phyloP scores from a whole-genome alignment of 2,329 filamentous ascomycete genomes.

The Colletotrichum horii region DNA sequence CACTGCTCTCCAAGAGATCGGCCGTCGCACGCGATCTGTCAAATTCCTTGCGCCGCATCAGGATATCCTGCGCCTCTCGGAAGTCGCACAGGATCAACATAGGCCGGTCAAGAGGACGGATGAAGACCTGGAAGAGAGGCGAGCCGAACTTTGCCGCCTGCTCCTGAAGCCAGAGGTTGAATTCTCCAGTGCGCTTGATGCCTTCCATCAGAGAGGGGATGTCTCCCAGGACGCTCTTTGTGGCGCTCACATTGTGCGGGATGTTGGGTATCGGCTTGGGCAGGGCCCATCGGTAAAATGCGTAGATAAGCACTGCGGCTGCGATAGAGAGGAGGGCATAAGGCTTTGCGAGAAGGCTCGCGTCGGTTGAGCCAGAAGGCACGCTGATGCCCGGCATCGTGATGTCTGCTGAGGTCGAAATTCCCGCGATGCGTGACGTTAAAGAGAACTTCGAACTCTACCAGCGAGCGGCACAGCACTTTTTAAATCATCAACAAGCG shows the following conservation, averaged over 20 bases:
- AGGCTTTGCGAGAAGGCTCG: neutral
- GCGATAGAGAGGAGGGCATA: neutral
- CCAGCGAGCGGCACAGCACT: neutral
- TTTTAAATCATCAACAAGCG: neutral
- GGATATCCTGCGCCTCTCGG: slow-evolving; percentile 41
- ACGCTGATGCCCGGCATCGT: neutral
- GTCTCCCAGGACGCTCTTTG: slow-evolving; percentile 44
- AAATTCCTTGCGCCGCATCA: slow-evolving; percentile 50
- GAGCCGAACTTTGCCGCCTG: slow-evolving; percentile 34
- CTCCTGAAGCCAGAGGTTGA: slow-evolving; percentile 6
- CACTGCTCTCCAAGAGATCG: slow-evolving; percentile 34
- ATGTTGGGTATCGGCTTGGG: slow-evolving; percentile 51
- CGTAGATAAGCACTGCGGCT: neutral
- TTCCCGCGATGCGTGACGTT: neutral
- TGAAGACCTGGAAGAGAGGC: slow-evolving; percentile 53
- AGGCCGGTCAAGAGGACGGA: slow-evolving; percentile 46
- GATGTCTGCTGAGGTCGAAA: neutral
- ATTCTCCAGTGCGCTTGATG: slow-evolving; percentile 28
- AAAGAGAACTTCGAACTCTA: neutral
- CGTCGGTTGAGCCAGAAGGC: neutral
- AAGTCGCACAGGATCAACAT: slow-evolving; percentile 47
- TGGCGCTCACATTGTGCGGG: slow-evolving; percentile 45
- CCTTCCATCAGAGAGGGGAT: slow-evolving; percentile 42
- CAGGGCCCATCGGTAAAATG: slow-evolving; percentile 25
- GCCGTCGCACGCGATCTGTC: slow-evolving; percentile 34